Conservation (phyloP, 2,329 filamentous ascomycete species). For the Arthrobotrys conoides region DNA sequence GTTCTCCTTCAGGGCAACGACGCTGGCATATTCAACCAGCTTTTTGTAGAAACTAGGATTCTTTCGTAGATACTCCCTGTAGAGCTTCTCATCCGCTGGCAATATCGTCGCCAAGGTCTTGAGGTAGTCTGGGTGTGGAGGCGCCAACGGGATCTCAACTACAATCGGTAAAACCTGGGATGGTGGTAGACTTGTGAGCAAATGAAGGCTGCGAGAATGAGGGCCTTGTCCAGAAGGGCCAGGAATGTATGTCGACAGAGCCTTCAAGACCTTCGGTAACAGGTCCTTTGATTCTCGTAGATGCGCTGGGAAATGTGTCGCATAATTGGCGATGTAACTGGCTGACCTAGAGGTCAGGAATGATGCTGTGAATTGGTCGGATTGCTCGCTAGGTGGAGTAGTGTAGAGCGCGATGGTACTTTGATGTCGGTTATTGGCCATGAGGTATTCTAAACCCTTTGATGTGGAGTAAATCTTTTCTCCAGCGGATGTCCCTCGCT, state of each 20-base stretch:
- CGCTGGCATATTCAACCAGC: constrained; percentile 49
- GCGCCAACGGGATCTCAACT: constrained; percentile 48
- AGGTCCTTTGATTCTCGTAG: constrained; percentile 49
- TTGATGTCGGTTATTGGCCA: constrained; percentile 55
- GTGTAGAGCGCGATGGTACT: constrained; percentile 51
- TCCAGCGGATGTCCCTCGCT: constrained; percentile 24
- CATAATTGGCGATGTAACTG: constrained; percentile 53
- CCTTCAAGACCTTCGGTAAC: constrained; percentile 52
- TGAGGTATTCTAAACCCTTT: constrained; percentile 57
- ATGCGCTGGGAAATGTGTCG: constrained; percentile 47
- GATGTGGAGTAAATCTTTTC: constrained; percentile 48
- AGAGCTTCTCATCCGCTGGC: constrained; percentile 45
- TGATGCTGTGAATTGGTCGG: constrained; percentile 57
- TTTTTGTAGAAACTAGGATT: constrained; percentile 60
- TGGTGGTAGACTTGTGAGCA: constrained; percentile 42
- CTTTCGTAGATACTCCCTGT: constrained; percentile 42
- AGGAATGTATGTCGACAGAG: constrained; percentile 52
- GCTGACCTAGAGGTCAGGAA: constrained; percentile 55
- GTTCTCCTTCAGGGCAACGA: constrained; percentile 53
- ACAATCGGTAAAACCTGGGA: constrained; percentile 37
- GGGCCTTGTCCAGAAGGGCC: constrained; percentile 51
- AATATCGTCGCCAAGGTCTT: constrained; percentile 48
- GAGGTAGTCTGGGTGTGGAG: constrained; percentile 54
- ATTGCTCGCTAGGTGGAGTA: constrained; percentile 47
- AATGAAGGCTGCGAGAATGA: constrained; percentile 45